Percentiles rank a stretch among this genome's conserved stretches.
Conservation (phyloP, 2,329 filamentous ascomycete genomes). For the Cercospora citrullina region DNA sequence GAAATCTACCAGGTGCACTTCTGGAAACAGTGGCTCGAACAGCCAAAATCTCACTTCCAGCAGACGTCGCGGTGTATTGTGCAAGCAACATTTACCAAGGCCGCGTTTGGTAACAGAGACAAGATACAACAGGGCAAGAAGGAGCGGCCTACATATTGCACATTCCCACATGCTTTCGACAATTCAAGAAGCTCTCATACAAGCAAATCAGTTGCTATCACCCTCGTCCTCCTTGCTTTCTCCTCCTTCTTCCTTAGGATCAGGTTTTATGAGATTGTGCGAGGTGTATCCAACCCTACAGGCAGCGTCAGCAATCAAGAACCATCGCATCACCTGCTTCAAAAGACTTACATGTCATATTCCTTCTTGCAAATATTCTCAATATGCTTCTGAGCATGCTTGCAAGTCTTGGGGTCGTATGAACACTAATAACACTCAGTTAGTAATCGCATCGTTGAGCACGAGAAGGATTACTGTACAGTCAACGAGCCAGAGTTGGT, state of each 20-base stretch:
- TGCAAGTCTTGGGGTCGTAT: neutral
- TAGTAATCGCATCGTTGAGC: neutral
- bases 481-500: neutral
- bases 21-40: no score
- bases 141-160: no score
- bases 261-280: no score
- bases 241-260: no score
- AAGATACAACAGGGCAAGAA: no score
- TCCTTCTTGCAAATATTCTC: neutral
- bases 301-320: neutral
- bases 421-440: neutral
- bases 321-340: neutral
- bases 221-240: neutral
- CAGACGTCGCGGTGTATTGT: no score
- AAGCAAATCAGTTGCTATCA: neutral
- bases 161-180: neutral
- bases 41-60: no score
- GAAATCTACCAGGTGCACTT: no score
- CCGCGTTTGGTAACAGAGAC: no score
- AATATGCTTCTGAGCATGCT: neutral
- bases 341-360: neutral
- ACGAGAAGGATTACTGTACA: neutral
- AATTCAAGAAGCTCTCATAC: neutral
- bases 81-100: no score
- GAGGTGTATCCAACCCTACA: neutral